phyloP scores from a whole-genome alignment of 768 basidiomycete genomes.

The Lactarius evosmus region DNA sequence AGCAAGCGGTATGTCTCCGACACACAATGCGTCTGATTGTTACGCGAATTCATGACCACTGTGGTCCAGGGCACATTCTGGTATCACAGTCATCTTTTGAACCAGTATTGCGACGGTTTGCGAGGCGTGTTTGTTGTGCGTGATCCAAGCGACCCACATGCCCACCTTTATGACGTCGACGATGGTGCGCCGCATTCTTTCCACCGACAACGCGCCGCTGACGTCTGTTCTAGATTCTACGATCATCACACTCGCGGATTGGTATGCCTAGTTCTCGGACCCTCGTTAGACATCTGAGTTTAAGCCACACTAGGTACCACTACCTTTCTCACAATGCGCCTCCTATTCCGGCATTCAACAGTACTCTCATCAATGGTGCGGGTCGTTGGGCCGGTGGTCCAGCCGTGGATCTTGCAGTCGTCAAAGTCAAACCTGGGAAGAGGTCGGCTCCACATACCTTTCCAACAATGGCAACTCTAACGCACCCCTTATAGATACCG shows the following conservation, averaged over 20 bases:
- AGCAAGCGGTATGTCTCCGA: constrained; percentile 31
- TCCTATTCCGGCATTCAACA: background rate
- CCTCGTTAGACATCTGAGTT: background rate
- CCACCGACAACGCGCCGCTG: background rate
- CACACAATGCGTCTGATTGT: background rate
- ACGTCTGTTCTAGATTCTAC: constrained; percentile 35
- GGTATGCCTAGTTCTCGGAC: constrained; percentile 21
- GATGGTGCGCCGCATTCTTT: constrained; percentile 26
- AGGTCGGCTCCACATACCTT: constrained; percentile 16
- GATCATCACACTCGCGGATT: constrained; percentile 43
- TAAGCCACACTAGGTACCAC: background rate
- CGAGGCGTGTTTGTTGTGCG: constrained; percentile 45
- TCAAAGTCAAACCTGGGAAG: constrained; percentile 39
- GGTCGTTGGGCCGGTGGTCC: constrained; percentile 42
- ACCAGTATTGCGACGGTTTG: constrained; percentile 56
- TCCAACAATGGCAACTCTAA: background rate
- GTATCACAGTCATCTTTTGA: constrained; percentile 48
- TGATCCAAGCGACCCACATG: constrained; percentile 4
- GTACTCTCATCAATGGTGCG: constrained; percentile 36
- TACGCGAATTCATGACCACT: background rate
- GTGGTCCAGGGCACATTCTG: constrained; percentile 40
- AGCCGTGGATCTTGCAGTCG: constrained; percentile 37
- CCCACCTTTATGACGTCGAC: constrained; percentile 39
- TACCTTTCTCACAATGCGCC: background rate
- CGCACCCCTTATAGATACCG: constrained; percentile 34